Evolutionary conservation across 495 filamentous ascomycete species (phyloP).

Genomic region (Annulohypoxylon bovei): DNA sequence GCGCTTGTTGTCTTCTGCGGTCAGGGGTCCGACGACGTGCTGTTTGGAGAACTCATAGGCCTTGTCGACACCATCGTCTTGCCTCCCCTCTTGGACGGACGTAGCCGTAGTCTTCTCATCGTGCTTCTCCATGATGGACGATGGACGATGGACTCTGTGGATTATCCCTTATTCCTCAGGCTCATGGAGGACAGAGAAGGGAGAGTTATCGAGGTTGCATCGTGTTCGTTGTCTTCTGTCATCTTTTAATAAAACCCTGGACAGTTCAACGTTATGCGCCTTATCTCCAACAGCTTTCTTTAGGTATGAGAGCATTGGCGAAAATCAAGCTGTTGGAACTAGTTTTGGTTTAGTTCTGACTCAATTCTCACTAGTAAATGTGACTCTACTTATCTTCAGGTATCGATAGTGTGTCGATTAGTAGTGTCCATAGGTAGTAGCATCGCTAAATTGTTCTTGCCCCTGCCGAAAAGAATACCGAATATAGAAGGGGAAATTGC

Average conservation of each 20-base stretch:
- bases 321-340: constrained; percentile 1
- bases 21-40: constrained; percentile 47
- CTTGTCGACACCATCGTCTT: constrained; percentile 49
- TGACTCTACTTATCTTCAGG: constrained; percentile 13
- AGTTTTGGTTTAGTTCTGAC: constrained; percentile 5
- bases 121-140: constrained; percentile 31
- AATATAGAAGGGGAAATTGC: background rate
- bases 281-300: constrained; percentile 15
- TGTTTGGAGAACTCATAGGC: constrained; percentile 55
- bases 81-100: constrained; percentile 15
- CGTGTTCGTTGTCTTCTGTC: background rate
- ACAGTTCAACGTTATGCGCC: background rate
- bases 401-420: constrained; percentile 1
- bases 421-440: no score
- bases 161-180: background rate
- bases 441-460: background rate
- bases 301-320: background rate
- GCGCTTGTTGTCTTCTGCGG: constrained; percentile 55
- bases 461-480: constrained; percentile 13
- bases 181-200: background rate
- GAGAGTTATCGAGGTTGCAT: constrained; percentile 16
- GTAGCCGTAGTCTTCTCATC: constrained; percentile 8
- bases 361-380: background rate
- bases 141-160: background rate
- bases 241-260: constrained; percentile 10